Conservation (phyloP, 257 asterid species). For the Rehmannia glutinosa region DNA sequence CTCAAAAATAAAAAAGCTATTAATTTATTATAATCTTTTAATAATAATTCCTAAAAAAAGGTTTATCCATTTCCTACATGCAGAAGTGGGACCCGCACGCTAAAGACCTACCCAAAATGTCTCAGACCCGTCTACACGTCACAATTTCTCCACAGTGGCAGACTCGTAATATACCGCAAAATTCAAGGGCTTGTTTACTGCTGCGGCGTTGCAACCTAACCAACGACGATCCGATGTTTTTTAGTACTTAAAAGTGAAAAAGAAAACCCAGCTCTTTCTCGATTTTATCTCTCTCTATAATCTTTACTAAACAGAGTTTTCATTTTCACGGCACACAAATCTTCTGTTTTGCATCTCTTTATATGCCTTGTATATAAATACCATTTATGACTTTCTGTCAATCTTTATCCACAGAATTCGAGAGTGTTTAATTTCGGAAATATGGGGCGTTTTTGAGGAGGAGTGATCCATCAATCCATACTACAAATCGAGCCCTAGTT, state of each 20-base stretch:
- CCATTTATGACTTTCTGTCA: no score
- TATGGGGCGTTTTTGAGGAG: neutral
- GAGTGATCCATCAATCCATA: neutral
- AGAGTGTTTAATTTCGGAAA: no score
- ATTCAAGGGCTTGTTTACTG: neutral
- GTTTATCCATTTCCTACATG: neutral
- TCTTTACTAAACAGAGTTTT: no score
- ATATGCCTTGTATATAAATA: no score
- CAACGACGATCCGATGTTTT: conserved; percentile 19
- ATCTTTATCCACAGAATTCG: no score
- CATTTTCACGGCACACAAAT: no score
- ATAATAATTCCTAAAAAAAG: no score
- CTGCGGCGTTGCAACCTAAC: conserved; percentile 11
- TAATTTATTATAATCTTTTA: no score
- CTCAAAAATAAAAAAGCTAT: no score
- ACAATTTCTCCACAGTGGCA: neutral
- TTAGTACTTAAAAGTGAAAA: neutral
- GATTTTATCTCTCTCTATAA: neutral
- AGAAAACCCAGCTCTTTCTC: no score
- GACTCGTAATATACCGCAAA: neutral
- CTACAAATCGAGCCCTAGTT: conserved; percentile 16
- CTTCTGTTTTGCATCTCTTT: no score
- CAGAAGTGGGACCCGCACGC: neutral
- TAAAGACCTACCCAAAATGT: neutral
- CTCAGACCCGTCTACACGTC: neutral